Evolutionary conservation across 2,329 filamentous ascomycete species (phyloP), one percentile per base, ranked within the genome.

Genomic region (Lachnellula suecica): DNA sequence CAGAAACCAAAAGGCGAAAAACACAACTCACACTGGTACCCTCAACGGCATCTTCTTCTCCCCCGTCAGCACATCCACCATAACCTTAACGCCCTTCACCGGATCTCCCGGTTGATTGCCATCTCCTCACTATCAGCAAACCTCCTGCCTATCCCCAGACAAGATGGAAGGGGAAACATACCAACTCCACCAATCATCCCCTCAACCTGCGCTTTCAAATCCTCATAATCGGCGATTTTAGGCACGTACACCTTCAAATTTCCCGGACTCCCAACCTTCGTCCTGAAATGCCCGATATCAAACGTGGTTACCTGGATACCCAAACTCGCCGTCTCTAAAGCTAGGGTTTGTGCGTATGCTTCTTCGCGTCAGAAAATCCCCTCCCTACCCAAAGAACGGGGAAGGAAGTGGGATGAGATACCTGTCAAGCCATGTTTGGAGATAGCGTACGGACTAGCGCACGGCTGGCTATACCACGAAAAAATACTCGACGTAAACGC

Each of bases 41-140:
- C 82, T 69, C n/a, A 77, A 59, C 0, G 81, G 82, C 2, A 85
- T 68, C 17, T 75, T 71, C 58, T 66, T 77, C 0, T 77, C 80
- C 41, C 70, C 70, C 8, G 78, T 82, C 57, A 86, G 57, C 13
- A 81, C 70, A 57, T 86, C 82, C 4, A 84, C 73, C 29, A 83
- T 70, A 1, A 79, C 72, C 51, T 67, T 72, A 9, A 70, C 68
- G 0, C 77, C 82, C 69, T 83, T 83, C 19, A 64, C 67, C 3
- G 81, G 72, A 59, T 85, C 80, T 0, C 82, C 82, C 0, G 70
- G 73, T 67, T 85, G 80, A 0, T 76, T 73, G n/a, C 75, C 70
- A 52, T 83, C 67, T 9, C 66, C 29, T 37, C 34, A 19, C 44
- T 35, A 25, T 46, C 17, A 11, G 22, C 44, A 34, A 34, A 34